Percentiles rank a stretch among this genome's conserved stretches.
Conservation (phyloP, 345 rosid species). For the Eucalyptus pauciflora region DNA sequence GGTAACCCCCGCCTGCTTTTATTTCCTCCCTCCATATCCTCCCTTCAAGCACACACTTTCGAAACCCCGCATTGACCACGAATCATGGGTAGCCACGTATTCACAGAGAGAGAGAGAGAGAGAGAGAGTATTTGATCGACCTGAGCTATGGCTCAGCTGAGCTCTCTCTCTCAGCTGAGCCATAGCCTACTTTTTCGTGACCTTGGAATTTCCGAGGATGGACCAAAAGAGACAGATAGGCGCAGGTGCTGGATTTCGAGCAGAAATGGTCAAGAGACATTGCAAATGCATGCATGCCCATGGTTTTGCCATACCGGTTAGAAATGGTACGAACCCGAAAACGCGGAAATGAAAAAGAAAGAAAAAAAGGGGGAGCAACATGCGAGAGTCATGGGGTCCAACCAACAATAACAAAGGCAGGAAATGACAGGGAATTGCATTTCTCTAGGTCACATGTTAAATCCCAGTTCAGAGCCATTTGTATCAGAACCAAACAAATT, state of each 20-base stretch:
- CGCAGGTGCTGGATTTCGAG: not conserved
- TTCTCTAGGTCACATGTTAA: constrained; percentile 11
- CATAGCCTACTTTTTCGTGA: not conserved
- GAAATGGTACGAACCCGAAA: not conserved
- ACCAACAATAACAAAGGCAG: not conserved
- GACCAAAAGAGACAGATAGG: not conserved
- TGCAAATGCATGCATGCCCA: constrained; percentile 2
- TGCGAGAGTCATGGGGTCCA: not conserved
- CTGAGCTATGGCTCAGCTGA: not conserved
- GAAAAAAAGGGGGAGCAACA: not conserved
- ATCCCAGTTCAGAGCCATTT: not conserved
- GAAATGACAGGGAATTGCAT: not conserved
- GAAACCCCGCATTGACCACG: not conserved
- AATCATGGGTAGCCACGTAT: not conserved
- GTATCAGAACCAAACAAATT: not conserved
- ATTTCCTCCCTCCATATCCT: not conserved
- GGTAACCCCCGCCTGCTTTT: not conserved
- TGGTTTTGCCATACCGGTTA: constrained; percentile 2
- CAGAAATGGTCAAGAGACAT: not conserved
- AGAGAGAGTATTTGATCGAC: not conserved
- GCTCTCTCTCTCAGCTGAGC: not conserved
- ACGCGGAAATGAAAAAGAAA: not conserved
- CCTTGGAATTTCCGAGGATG: not conserved
- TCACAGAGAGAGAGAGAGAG: not conserved
- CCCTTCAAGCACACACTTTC: not conserved